Base-by-base conservation (phyloP, 139 green algal genomes). In the Chlamydomonas applanata region DNA sequence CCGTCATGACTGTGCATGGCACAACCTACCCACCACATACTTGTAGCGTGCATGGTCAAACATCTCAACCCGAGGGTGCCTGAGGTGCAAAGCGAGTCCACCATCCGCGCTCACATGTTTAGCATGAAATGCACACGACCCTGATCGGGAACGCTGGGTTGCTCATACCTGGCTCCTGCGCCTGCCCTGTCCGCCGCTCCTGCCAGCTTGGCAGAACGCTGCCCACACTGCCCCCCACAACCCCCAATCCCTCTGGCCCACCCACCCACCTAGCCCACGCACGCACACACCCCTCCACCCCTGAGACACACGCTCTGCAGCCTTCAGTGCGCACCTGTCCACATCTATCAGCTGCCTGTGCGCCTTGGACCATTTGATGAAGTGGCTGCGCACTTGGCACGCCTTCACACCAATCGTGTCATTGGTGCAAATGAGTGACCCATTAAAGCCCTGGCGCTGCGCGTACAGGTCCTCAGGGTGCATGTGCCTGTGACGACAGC, bases 401-500 rank as follows among this genome's bases (percentile, higher is more conserved):
- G 59, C 25, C n/a, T 35, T 4, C 25, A 66, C 59, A 44, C 20
- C 25, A 35, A n/a, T 4, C 59, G 59, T 40, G 4, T 22, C 27
- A 19, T 19, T 53, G 1, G 27, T 63, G 33, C 73, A 79, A 7
- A 79, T 79, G 33, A 44, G 25, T 16, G 17, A 4, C 25, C 71
- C 53, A 33, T 60, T 35, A 4, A 45, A 46, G 3, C 73, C 73
- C n/a, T 30, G 2, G 33, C 52, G n/a, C 34, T 73, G 73, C 1
- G 73, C 67, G 63, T 46, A 72, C n/a, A 36, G 52, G 63, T 68
- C 73, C 34, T 44, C 7, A 0, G 73, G 73, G 52, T 79, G 73
- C 27, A 79, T 46, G 73, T 79, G 54, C n/a, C 73, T 63, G 35
- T 59, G 40, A 11, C 40, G 7, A 49, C 7, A 49, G n/a, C n/a